Evolutionary conservation across 2,329 filamentous ascomycete species (phyloP).

Genomic region (Penicillium sp.): DNA sequence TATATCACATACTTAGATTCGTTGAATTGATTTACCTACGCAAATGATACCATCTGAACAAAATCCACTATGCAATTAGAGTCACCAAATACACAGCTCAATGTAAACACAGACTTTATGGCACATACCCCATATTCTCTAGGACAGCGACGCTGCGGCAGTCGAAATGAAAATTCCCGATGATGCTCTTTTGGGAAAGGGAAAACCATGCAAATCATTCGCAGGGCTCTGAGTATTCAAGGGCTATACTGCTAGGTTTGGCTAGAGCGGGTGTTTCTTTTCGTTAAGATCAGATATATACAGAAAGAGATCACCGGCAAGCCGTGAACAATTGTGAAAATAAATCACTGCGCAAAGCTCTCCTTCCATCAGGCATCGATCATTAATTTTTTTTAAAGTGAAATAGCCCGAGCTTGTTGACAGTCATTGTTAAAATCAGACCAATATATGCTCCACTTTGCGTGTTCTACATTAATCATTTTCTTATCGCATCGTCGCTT

Average conservation of each 20-base stretch:
- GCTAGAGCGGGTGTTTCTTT: too few relatives aligned
- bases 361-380: background rate
- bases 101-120: background rate
- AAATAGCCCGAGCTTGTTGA: background rate
- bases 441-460: slow-evolving; percentile 9
- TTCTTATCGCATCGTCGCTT: background rate
- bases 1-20: background rate
- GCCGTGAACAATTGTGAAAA: background rate
- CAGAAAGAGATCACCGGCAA: background rate
- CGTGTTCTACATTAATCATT: slow-evolving; percentile 3
- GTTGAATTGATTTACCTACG: background rate
- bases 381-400: background rate
- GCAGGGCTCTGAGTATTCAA: background rate
- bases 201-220: background rate
- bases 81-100: background rate
- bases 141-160: background rate
- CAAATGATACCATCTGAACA: background rate
- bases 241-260: background rate
- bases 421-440: slow-evolving; percentile 18
- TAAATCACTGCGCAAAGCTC: background rate
- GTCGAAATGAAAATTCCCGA: slow-evolving; percentile 12
- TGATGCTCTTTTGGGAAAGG: background rate
- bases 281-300: background rate
- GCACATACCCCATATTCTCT: slow-evolving; percentile 4
- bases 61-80: background rate